Evolutionary conservation across 345 rosid species (phyloP), one percentile per base, ranked within the genome.

Genomic region (Aegle marmelos): DNA sequence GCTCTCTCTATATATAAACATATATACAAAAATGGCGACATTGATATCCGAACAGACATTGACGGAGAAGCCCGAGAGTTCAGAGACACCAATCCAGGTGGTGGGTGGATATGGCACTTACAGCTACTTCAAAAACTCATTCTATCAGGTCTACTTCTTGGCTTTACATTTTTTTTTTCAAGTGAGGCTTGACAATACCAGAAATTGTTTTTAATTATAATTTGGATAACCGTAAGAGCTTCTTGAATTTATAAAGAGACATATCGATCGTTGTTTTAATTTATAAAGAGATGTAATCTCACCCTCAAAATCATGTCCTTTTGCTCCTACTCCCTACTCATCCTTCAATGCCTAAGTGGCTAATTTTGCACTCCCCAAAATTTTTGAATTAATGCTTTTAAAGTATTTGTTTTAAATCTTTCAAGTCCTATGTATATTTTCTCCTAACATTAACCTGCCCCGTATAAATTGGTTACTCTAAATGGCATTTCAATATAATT

Each of bases 121-220:
- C 81, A 90, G 93, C 85, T 91, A 90, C 83, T 61, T 83, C 79
- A 77, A 82, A 30, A 85, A 88, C 82, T 90, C 93, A 27, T 74
- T 80, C 83, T 78, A 79, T 9, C 92, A 86, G 95, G 93, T 57
- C 39, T 60, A n/a, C 10, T 72, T 16, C 25, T 68, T 14, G 19
- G 16, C 59, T 21, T 33, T 28, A 21, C 36, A 45, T 45, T 13
- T 13, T 45, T 8, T 1, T 45, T 45, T 45, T 3, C 16, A 41
- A 45, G 50, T 45, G 5, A 45, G 17, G 50, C 50, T 45, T 45
- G 17, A 45, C 5, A 0, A 14, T 45, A 45, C 50, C 50, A 13
- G 16, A 41, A 41, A 41, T 41, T 41, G 16, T 41, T 41, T 41
- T 10, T 41, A 41, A 10, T 41, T 41, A 11, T 41, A 10, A 41